Evolutionary conservation across 306 rosid genomes (phyloP), one percentile per base, ranked within the genome.

Genomic region (Astragalus glycyphyllos): DNA sequence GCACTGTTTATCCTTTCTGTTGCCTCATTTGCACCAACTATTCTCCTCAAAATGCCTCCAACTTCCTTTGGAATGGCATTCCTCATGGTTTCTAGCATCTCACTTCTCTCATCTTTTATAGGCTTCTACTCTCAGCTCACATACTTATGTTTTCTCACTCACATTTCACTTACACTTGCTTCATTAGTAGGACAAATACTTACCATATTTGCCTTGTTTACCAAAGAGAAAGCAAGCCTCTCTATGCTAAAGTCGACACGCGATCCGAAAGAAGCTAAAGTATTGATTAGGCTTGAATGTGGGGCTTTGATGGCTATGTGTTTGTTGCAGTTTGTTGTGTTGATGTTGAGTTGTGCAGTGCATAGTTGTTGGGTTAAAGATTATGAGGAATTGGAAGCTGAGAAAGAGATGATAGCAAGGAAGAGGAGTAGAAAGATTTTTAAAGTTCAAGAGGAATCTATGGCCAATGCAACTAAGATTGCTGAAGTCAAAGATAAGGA

Each of bases 81-180:
- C 53, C 81, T 91, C 29, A 68, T 82, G 85, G 89, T 91, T 47
- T 89, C 97, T 0, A 53, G 58, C 49, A 73, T 85, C 69, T 91
- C 97, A 4, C 64, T 91, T 7, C 59, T 87, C 77, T 89, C 93
- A 12, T 85, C 96, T 47, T 84, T 86, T 8, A 69, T 84, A 4
- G 91, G 97, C 35, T 88, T 88, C 89, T 91, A 77, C 81, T 86
- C 97, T 10, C 88, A 84, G 38, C 90, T 88, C 72, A 79, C 94
- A 14, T 71, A 74, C 79, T 77, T 82, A 40, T 89, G 96, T 68
- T 87, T 80, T 83, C 82, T 84, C 58, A 85, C 93, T 49, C 97
- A 91, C 82, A 46, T 58, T 13, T 82, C 88, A 4, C 88, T 91
- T 8, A 32, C 82, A 51, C 75, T 87, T 0, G 88, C 86, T 46